phyloP scores from a whole-genome alignment of 495 filamentous ascomycete species.

The Cetradonia linearis region DNA sequence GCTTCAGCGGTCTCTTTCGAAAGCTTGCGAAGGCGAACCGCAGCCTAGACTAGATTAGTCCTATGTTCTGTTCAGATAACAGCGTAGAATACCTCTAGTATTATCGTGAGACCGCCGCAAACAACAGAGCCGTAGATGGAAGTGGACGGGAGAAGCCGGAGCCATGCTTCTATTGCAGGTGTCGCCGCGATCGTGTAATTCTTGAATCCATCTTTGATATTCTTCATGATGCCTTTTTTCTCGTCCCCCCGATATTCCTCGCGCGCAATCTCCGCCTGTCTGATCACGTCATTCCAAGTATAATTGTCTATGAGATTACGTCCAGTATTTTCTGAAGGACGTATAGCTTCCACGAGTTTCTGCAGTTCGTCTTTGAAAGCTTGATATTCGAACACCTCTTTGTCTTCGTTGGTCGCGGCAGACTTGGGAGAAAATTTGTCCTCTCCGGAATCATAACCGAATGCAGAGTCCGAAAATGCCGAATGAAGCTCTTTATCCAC shows the following conservation, averaged over 20 bases:
- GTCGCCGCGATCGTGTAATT: slow-evolving; percentile 16
- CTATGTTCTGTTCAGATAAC: neutral
- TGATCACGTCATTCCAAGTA: slow-evolving; percentile 19
- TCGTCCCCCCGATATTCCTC: slow-evolving; percentile 13
- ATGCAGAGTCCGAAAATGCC: slow-evolving; percentile 13
- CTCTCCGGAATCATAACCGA: slow-evolving; percentile 8
- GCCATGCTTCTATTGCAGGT: slow-evolving; percentile 20
- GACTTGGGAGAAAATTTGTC: slow-evolving; percentile 10
- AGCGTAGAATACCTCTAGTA: slow-evolving; percentile 9
- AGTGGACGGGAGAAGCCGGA: slow-evolving; percentile 13
- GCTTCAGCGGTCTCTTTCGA: slow-evolving; percentile 17
- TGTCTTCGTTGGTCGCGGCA: slow-evolving; percentile 3
- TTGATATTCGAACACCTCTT: slow-evolving; percentile 11
- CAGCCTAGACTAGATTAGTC: slow-evolving; percentile 13
- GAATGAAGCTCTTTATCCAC: slow-evolving; percentile 13
- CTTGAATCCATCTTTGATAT: slow-evolving; percentile 5
- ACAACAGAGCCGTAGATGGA: slow-evolving; percentile 15
- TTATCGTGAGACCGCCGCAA: slow-evolving; percentile 19
- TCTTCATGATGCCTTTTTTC: slow-evolving; percentile 17
- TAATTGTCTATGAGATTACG: slow-evolving; percentile 11
- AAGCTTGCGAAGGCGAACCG: slow-evolving; percentile 16
- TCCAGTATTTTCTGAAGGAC: slow-evolving; percentile 3
- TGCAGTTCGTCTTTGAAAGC: slow-evolving; percentile 15
- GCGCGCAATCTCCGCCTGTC: slow-evolving; percentile 11
- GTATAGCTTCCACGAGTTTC: slow-evolving; percentile 4